These are phyloP conservation scores for Pleurotus djamor DNA, from an alignment of 768 basidiomycete species.

Conservation along the genomic window DNA sequence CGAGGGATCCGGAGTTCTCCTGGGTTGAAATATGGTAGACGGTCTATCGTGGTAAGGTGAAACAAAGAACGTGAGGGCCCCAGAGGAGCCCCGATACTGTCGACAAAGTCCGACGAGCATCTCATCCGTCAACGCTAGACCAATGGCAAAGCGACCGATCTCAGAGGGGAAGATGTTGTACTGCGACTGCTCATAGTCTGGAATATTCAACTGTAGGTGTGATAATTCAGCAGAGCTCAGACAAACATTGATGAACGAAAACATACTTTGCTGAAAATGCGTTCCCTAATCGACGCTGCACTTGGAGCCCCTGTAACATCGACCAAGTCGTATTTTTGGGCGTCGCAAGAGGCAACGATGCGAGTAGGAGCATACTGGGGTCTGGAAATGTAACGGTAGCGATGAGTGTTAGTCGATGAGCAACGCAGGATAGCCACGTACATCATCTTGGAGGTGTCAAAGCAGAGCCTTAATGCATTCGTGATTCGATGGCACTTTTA, in stretches of 20 bases:
- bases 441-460: not conserved
- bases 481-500: not conserved
- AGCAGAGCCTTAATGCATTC: not conserved
- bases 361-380: conserved; percentile 26
- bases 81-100: conserved; percentile 42
- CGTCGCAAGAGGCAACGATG: conserved; percentile 47
- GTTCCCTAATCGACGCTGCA: conserved; percentile 42
- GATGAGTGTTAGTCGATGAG: not conserved
- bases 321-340: conserved; percentile 46
- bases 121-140: conserved; percentile 36
- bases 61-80: conserved; percentile 50
- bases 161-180: conserved; percentile 48
- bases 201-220: conserved; percentile 35
- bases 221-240: not conserved
- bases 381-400: not conserved
- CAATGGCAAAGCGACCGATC: conserved; percentile 41
- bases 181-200: conserved; percentile 33
- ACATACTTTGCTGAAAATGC: conserved; percentile 41
- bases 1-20: not conserved
- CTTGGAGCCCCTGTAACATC: conserved; percentile 44
- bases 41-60: conserved; percentile 43
- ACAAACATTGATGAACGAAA: not conserved
- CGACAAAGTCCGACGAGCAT: conserved; percentile 39
- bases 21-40: conserved; percentile 12
- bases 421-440: not conserved